Evolutionary conservation across 2,329 filamentous ascomycete species (phyloP), one percentile per base, ranked within the genome.

Genomic region (Hypoxylon rubiginosum): DNA sequence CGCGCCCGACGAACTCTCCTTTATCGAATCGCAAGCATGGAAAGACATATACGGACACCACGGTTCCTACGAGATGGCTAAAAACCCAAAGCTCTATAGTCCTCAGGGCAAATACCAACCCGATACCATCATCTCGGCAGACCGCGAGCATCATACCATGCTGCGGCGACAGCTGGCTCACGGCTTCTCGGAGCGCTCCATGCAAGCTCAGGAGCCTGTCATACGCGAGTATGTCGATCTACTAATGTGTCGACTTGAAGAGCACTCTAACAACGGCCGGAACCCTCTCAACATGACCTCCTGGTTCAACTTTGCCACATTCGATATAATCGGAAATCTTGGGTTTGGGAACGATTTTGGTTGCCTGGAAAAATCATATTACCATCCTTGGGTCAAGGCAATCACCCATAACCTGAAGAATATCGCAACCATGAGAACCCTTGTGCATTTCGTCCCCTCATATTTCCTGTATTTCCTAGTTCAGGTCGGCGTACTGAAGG

Each of bases 281-380:
- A 68, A 60, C 26, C 57, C 61, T 0, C 61, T 76, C 2, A 71
- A 77, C 48, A 64, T 73, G 48, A 57, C 67, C 1, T 67, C 71
- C 13, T 68, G 66, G 8, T 69, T 69, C 8, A 73, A 71, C 11
- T 76, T 73, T 73, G 32, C 75, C 0, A 74, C 75, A 0, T 77
- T 76, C 19, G 75, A 77, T 34, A 66, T 74, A n/a, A 76, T 76
- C 24, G 75, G 75, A 0, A 45, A 57, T 28, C 19, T 62, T 2
- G 48, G 19, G 0, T 32, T 75, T 43, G 13, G 68, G 62, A 10
- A 11, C 45, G 52, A 24, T 1, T 34, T 52, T 19, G n/a, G 48
- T 3, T 62, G 52, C 19, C 17, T 52, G 9, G 52, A 60, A 13
- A 45, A 32, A 13, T 6, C n/a, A 1, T 11, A 17, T 5, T 53